Evolutionary conservation across 495 filamentous ascomycete genomes (phyloP).

Genomic region (Neurospora intermedia): DNA sequence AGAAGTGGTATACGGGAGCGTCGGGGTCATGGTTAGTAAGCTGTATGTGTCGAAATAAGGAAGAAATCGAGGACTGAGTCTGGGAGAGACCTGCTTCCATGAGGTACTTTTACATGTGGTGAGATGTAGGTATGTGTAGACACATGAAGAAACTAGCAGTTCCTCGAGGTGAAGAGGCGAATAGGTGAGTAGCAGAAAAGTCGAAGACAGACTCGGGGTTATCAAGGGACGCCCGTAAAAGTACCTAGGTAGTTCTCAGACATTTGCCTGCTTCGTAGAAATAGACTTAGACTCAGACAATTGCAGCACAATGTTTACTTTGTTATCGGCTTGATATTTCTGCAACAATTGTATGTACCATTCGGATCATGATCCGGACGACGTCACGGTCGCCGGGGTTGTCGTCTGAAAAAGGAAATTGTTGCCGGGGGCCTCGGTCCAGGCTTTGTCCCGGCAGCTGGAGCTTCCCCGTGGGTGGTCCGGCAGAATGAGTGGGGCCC

Average conservation of each 20-base stretch:
- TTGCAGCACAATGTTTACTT: neutral
- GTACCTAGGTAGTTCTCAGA: neutral
- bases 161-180: neutral
- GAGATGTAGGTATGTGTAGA: no score
- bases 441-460: neutral
- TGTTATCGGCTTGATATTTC: no score
- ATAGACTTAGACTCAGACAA: neutral
- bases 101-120: neutral
- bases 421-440: neutral
- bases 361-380: neutral
- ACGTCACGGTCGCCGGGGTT: neutral
- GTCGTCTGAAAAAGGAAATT: neutral
- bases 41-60: neutral
- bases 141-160: no score
- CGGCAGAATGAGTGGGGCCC: neutral
- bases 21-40: neutral
- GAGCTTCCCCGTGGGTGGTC: neutral
- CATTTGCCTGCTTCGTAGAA: neutral
- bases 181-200: neutral
- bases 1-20: slow-evolving; percentile 39
- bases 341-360: neutral
- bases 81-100: neutral
- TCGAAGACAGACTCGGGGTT: neutral
- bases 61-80: neutral
- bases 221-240: neutral